Conservation (phyloP, 2,329 filamentous ascomycete genomes). For the Albifimbria verrucaria region DNA sequence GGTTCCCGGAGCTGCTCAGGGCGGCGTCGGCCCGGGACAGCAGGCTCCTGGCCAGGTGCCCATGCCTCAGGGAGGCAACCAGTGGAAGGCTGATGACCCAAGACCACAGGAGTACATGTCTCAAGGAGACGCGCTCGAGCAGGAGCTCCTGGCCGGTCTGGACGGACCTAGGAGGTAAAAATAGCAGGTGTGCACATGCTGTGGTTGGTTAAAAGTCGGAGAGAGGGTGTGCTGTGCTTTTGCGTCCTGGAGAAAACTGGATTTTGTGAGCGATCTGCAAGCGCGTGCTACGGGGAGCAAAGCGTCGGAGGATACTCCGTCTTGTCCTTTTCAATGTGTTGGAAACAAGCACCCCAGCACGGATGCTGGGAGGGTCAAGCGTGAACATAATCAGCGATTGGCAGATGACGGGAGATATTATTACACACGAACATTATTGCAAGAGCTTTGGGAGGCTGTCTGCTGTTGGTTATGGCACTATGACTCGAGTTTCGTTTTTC, state of each 20-base stretch:
- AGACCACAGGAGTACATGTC: conserved; percentile 56
- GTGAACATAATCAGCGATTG: background rate
- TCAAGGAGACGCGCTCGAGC: conserved; percentile 50
- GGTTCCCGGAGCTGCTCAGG: conserved; percentile 36
- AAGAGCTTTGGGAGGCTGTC: background rate
- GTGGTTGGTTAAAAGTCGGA: no score
- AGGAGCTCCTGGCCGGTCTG: conserved; percentile 52
- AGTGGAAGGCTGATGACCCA: conserved; percentile 60
- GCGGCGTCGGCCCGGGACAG: conserved; percentile 29
- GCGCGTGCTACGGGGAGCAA: background rate
- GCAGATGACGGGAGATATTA: background rate
- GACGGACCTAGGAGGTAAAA: conserved; percentile 24
- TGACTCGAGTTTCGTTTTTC: background rate
- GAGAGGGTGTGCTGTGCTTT: background rate
- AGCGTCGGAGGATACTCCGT: no score
- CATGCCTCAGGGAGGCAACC: conserved; percentile 45
- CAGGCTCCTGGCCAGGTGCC: conserved; percentile 43
- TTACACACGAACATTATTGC: background rate
- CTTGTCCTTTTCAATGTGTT: background rate
- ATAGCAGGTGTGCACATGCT: background rate
- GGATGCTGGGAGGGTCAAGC: background rate
- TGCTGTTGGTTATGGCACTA: background rate
- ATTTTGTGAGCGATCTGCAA: background rate
- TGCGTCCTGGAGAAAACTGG: conserved; percentile 5
- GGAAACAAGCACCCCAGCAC: no score